Evolutionary conservation across 2,329 filamentous ascomycete genomes (phyloP), one percentile per base, ranked within the genome.

Genomic region (Huntiella bhutanensis): DNA sequence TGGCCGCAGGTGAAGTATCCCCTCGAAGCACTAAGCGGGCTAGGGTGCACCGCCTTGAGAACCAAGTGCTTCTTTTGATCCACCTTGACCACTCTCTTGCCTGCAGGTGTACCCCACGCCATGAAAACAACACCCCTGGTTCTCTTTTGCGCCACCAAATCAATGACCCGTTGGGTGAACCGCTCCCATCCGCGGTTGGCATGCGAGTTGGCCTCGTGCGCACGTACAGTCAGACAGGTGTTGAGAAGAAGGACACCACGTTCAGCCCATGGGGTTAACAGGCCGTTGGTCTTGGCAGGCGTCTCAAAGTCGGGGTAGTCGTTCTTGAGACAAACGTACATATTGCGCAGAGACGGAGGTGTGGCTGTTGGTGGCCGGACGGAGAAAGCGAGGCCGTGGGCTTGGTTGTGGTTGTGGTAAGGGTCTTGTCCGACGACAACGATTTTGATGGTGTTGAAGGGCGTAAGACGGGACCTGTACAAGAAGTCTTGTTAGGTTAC

Each of bases 401-500:
- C 91, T 68, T 98, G 91, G 62, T 92, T 92, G 60, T 76, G 62
- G 60, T 93, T 93, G 67, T 98, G 91, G 62, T 98, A 98, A 2
- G 91, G 91, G 60, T 98, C 91, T 65, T 98, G 91, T 53, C 91
- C 91, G 46, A 96, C 63, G 57, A 98, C 86, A 51, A 98, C 87
- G 48, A 82, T 82, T 62, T 93, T 94, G 60, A 96, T 87, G 11
- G 71, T 80, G 64, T 80, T 67, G 55, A 98, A 78, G 5, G 91
- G 87, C 1, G 88, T 95, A 60, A 93, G 82, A 19, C 86, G 82
- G 51, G 88, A 95, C 88, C 88, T 95, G 32, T 43, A 19, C n/a
- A n/a, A 4, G 41, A 34, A 8, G 34, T 11, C 15, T 3, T 36
- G 12, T 36, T 36, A 15, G 34, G 3, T 1, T 1, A 40, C 3